These are phyloP conservation scores for Camellia japonica DNA, from an alignment of 148 eudicot genomes.

Conservation along the genomic window DNA sequence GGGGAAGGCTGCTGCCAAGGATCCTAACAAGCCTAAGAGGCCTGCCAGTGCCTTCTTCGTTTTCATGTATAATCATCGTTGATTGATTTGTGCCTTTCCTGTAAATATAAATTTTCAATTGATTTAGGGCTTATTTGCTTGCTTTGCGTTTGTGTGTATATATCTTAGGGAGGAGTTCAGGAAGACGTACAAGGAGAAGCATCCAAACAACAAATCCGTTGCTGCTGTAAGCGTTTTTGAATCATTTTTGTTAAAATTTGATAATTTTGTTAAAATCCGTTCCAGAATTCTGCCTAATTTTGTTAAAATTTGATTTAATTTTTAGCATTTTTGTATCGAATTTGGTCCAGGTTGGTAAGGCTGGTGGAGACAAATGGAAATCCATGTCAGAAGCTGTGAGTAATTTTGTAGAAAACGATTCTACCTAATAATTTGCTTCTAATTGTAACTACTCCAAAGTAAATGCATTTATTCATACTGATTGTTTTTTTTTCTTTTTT, in stretches of 20 bases:
- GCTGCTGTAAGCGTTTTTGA: slow-evolving; percentile 19
- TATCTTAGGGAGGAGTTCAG: slow-evolving; percentile 31
- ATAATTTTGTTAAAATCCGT: too few relatives aligned
- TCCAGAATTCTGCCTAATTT: too few relatives aligned
- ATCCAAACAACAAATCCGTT: slow-evolving; percentile 37
- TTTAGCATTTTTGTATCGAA: background rate
- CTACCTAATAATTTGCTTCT: background rate
- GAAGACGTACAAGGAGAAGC: slow-evolving; percentile 31
- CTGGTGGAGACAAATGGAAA: slow-evolving; percentile 44
- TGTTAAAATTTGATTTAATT: background rate
- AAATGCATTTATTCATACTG: background rate
- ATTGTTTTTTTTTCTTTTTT: background rate
- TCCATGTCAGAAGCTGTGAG: slow-evolving; percentile 25
- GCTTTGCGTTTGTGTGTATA: background rate
- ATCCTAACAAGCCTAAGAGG: slow-evolving; percentile 34
- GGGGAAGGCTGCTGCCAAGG: slow-evolving; percentile 29
- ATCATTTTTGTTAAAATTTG: background rate
- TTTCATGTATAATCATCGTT: slow-evolving; percentile 17
- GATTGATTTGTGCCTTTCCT: background rate
- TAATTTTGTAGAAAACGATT: background rate
- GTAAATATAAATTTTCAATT: background rate
- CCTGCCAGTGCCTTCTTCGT: slow-evolving; percentile 39
- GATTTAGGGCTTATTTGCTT: background rate
- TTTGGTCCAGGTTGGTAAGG: slow-evolving; percentile 31
- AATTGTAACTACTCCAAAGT: background rate